Percentiles rank a stretch among this genome's conserved stretches.
phyloP scores from a whole-genome alignment of 164 flowering plant genomes.

The Stephania yunnanensis region DNA sequence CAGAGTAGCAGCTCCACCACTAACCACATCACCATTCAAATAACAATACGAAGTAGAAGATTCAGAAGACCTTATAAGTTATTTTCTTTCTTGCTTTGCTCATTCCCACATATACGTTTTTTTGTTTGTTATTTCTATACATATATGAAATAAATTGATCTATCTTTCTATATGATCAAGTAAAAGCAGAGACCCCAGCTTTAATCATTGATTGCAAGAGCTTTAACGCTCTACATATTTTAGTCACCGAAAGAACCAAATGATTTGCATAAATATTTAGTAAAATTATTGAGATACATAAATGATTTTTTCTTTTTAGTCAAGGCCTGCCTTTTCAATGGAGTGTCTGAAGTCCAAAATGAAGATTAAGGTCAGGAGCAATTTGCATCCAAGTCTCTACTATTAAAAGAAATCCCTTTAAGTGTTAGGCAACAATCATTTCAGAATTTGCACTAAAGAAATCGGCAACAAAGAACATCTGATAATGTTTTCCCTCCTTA shows the following conservation, averaged over 20 bases:
- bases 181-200: background rate
- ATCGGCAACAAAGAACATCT: background rate
- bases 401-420: background rate
- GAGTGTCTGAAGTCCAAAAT: background rate
- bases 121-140: background rate
- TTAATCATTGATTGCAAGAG: background rate
- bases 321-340: background rate
- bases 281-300: no score
- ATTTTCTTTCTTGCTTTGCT: background rate
- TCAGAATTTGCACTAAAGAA: background rate
- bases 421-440: background rate
- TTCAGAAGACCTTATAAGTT: background rate
- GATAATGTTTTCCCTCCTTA: background rate
- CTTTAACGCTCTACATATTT: no score
- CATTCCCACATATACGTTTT: background rate
- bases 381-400: background rate
- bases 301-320: background rate
- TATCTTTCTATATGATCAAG: background rate
- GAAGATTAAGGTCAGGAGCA: background rate
- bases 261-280: no score
- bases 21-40: no score
- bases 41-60: no score
- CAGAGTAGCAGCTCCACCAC: no score
- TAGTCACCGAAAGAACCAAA: no score
- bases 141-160: conserved; percentile 5